Base-by-base conservation (phyloP, 1,139 yeast species). In the Maudiozyma humilis region DNA sequence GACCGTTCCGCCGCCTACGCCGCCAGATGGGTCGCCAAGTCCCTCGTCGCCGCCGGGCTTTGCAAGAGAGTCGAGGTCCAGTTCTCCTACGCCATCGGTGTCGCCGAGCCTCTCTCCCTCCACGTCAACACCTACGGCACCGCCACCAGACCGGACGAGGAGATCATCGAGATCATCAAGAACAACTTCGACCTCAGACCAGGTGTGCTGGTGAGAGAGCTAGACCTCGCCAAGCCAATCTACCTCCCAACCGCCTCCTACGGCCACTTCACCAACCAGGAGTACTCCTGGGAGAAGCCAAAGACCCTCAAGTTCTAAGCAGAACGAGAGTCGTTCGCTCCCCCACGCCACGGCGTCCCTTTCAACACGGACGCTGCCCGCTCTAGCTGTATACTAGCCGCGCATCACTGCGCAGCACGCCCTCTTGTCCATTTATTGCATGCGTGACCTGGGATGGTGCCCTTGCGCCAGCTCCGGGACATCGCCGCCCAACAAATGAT, bases 1-100 rank as follows among this genome's bases (percentile, higher is more conserved):
- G 99, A 91, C 73, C 87, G 99, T 78, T 91, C 98, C 56, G 99
- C 98, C 66, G 98, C 98, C 57, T 91, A 91, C 68, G 97, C 98
- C 65, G 98, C 98, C 61, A 88, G 98, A 78, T 93, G 98, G 98
- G 96, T 91, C 62, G 98, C 98, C 69, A 91, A 91, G 78, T 91
- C 98, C 49, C 79, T 91, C 63, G 94, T 91, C 55, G 75, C 78
- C 60, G 96, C 98, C 55, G 93, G 94, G 56, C 78, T 93, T 62
- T 95, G 96, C 63, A 85, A 86, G 75, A 88, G 99, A 76, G 95
- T 91, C 53, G 80, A 91, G 64, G 99, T 91, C 52, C 98, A 91
- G 76, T 87, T 88, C 75, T 91, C 98, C 44, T 91, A 91, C 70
- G 99, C 99, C 66, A 91, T 91, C 70, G 99, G 99, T 84, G 96